Evolutionary conservation across 2,329 filamentous ascomycete species (phyloP).

Genomic region (Fusarium metavorans): DNA sequence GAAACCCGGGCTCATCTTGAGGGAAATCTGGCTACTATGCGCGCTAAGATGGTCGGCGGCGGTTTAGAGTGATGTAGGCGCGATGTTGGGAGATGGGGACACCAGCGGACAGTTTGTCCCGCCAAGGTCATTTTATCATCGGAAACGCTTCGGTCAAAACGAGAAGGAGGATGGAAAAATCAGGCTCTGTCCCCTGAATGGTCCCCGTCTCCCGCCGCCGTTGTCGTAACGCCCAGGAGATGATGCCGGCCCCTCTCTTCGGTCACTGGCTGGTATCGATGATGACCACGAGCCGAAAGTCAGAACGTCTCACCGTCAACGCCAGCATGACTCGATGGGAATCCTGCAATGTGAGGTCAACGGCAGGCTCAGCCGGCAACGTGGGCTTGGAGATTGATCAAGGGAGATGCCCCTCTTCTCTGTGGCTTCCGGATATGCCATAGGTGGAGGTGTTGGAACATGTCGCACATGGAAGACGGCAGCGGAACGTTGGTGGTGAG

Average conservation of each 20-base stretch:
- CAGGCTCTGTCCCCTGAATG: not conserved
- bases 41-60: conserved; percentile 23
- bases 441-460: not conserved
- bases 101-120: conserved; percentile 21
- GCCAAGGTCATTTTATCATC: not conserved
- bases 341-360: conserved; percentile 7
- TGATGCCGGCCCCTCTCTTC: not conserved
- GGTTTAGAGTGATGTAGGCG: conserved; percentile 11
- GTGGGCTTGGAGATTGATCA: not conserved
- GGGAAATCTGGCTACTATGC: not conserved
- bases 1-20: not conserved
- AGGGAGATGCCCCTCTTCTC: not conserved
- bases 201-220: conserved; percentile 5
- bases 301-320: conserved; percentile 7
- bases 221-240: conserved; percentile 4
- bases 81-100: conserved; percentile 10
- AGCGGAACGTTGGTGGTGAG: not conserved
- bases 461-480: conserved; percentile 1
- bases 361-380: not conserved
- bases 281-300: conserved; percentile 1
- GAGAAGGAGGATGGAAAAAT: conserved; percentile 15
- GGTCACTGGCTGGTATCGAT: not conserved
- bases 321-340: conserved; percentile 25
- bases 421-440: not conserved
- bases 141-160: conserved; percentile 9